Percentiles rank a stretch among this genome's conserved stretches.
Evolutionary conservation across 768 basidiomycete species (phyloP).

Genomic region (Mycena capillaripes): DNA sequence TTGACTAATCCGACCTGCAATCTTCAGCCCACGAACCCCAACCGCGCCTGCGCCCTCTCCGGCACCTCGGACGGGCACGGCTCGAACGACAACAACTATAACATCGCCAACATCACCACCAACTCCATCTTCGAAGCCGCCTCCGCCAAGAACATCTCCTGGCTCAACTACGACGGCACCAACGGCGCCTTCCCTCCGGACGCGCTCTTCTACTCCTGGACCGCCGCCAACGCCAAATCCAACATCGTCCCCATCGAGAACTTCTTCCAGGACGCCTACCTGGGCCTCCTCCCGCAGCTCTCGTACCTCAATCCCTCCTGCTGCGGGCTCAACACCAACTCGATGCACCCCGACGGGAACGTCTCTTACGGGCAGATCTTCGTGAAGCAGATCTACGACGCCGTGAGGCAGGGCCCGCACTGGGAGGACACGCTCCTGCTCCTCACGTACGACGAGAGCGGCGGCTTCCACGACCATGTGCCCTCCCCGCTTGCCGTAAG

Average conservation of each 20-base stretch:
- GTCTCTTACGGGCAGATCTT: constrained; percentile 46
- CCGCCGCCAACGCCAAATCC: constrained; percentile 31
- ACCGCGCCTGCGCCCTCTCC: constrained; percentile 44
- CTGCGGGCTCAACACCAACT: constrained; percentile 37
- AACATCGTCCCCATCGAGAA: constrained; percentile 44
- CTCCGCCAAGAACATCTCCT: constrained; percentile 40
- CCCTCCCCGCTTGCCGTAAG: constrained; percentile 44
- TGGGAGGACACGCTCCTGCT: constrained; percentile 48
- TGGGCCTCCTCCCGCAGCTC: constrained; percentile 44
- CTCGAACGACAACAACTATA: constrained; percentile 42
- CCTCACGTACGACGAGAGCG: constrained; percentile 50
- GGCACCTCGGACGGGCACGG: constrained; percentile 49
- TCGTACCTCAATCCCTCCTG: constrained; percentile 47
- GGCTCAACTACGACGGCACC: constrained; percentile 46
- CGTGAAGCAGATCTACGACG: constrained; percentile 48
- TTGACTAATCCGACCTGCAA: not conserved
- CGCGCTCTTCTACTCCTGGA: constrained; percentile 43
- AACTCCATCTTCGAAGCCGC: constrained; percentile 47
- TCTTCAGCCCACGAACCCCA: constrained; percentile 46
- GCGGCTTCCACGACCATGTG: constrained; percentile 52
- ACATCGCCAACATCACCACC: constrained; percentile 30
- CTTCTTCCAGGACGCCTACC: constrained; percentile 46
- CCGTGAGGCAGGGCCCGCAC: constrained; percentile 44
- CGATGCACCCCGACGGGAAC: constrained; percentile 44
- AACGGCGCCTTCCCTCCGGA: constrained; percentile 40